Conservation (phyloP, 2,329 filamentous ascomycete genomes). For the Rachicladosporium sp. region DNA sequence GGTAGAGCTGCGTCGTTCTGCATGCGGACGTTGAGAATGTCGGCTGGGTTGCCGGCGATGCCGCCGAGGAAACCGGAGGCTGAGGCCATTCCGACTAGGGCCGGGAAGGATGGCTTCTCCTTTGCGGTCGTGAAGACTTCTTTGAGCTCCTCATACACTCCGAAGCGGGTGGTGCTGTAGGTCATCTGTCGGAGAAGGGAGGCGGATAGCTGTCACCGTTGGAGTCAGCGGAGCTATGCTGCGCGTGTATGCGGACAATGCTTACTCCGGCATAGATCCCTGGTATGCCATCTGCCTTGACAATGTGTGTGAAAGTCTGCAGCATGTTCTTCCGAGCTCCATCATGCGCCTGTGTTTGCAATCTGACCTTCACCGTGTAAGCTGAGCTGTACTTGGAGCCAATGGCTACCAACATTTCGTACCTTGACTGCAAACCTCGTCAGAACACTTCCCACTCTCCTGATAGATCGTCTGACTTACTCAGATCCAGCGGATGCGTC, state of each 20-base stretch:
- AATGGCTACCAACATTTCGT: conserved; percentile 8
- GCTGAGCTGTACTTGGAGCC: background rate
- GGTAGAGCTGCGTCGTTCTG: conserved; percentile 81
- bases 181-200: conserved; percentile 83
- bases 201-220: conserved; percentile 55
- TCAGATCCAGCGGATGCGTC: conserved; percentile 84
- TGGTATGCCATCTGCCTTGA: conserved; percentile 59
- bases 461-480: conserved; percentile 40
- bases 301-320: conserved; percentile 72
- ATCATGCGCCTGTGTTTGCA: conserved; percentile 71
- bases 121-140: conserved; percentile 44
- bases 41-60: conserved; percentile 82
- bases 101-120: conserved; percentile 51
- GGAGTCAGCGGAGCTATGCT: conserved; percentile 1
- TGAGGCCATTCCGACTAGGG: conserved; percentile 68
- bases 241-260: background rate
- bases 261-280: conserved; percentile 74
- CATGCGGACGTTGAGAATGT: conserved; percentile 97
- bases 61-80: conserved; percentile 80
- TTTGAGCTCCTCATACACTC: conserved; percentile 91
- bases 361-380: conserved; percentile 50
- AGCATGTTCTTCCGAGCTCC: conserved; percentile 64
- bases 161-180: conserved; percentile 93
- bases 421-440: conserved; percentile 32
- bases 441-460: conserved; percentile 13